Percentiles rank a stretch among this genome's conserved stretches.
phyloP scores from a whole-genome alignment of 129 eudicot genomes.

The Calendula officinalis region DNA sequence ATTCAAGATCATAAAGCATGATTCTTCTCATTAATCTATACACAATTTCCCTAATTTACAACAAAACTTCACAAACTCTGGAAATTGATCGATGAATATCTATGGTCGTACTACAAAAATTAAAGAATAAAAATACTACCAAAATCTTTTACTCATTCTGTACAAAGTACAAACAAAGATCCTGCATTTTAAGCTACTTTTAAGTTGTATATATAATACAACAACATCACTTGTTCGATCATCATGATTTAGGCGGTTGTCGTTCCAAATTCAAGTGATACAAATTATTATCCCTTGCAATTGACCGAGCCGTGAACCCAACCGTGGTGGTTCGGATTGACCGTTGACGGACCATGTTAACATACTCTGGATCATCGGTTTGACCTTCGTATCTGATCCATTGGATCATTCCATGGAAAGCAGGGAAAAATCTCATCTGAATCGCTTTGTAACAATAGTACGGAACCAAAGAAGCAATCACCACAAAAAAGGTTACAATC shows the following conservation, averaged over 20 bases:
- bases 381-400: constrained; percentile 78
- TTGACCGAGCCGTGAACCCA: constrained; percentile 67
- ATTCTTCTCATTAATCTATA: constrained; percentile 19
- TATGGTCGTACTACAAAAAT: constrained; percentile 12
- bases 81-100: constrained; percentile 14
- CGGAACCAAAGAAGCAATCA: constrained; percentile 56
- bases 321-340: constrained; percentile 65
- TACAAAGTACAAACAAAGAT: constrained; percentile 22
- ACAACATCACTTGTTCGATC: neutral
- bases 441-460: constrained; percentile 58
- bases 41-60: constrained; percentile 34
- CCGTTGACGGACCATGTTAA: constrained; percentile 63
- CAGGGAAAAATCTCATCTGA: constrained; percentile 76
- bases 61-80: constrained; percentile 26
- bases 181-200: neutral
- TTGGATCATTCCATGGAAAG: constrained; percentile 84
- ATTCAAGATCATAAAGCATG: constrained; percentile 8
- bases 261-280: constrained; percentile 43
- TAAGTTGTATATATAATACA: neutral
- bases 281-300: constrained; percentile 35
- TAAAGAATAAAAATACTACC: constrained; percentile 7
- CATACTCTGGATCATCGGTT: constrained; percentile 61
- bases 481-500: constrained; percentile 58
- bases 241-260: constrained; percentile 27
- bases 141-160: constrained; percentile 31